These are phyloP conservation scores for Hygrophoropsis aurantiaca DNA, from an alignment of 768 basidiomycete genomes.

Conservation along the genomic window DNA sequence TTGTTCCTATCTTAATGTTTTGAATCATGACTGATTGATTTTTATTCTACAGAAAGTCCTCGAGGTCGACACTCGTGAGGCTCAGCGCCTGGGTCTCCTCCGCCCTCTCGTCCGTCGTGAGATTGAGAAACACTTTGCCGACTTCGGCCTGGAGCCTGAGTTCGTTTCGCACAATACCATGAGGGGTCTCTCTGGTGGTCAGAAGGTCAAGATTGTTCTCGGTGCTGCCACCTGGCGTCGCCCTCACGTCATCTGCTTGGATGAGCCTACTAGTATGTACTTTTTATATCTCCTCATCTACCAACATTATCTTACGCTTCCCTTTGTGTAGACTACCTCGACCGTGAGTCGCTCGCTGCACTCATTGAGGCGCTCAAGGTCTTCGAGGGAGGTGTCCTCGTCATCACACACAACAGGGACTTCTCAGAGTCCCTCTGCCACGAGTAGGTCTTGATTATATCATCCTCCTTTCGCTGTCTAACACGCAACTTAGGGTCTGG, in stretches of 20 bases:
- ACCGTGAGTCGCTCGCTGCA: conserved; percentile 98
- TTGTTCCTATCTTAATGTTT: conserved; percentile 12
- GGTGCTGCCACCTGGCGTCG: conserved; percentile 99
- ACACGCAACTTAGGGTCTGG: conserved; percentile 64
- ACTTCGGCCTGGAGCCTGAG: conserved; percentile 98
- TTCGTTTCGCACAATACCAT: conserved; percentile 99
- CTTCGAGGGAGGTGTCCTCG: conserved; percentile 97
- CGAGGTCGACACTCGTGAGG: conserved; percentile 96
- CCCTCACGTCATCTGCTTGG: conserved; percentile 95
- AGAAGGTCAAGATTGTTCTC: conserved; percentile 99
- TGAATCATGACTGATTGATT: background rate
- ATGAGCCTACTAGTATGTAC: conserved; percentile 87
- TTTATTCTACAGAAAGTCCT: conserved; percentile 72
- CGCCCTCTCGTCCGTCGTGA: conserved; percentile 97
- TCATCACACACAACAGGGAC: conserved; percentile 98
- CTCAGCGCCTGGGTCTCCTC: conserved; percentile 92
- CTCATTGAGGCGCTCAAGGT: conserved; percentile 97
- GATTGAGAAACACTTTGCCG: conserved; percentile 99
- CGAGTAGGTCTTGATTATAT: conserved; percentile 49
- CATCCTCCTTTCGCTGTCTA: background rate
- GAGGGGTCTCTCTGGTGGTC: conserved; percentile 97
- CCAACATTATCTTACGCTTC: conserved; percentile 7
- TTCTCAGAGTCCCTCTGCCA: conserved; percentile 98
- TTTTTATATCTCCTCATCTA: background rate
- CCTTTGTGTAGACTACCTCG: conserved; percentile 79